Evolutionary conservation across 176 grass and related monocot species (phyloP), one percentile per base, ranked within the genome.

Genomic region (Eremochloa ophiuroides): DNA sequence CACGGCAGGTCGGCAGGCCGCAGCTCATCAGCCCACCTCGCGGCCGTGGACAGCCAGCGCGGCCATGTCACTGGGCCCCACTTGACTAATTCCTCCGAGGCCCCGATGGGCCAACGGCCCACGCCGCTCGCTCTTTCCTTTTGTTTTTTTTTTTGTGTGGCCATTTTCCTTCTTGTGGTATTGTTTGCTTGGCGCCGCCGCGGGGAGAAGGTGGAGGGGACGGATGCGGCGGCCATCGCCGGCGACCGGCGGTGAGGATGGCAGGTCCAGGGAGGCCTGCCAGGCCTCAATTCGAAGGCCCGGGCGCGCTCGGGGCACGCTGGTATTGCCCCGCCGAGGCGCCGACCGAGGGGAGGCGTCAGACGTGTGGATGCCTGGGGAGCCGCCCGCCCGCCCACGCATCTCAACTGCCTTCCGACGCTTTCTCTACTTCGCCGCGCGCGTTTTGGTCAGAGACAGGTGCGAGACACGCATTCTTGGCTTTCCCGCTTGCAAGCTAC

Each of bases 331-430:
- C 9, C 17, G 47, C 29, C 4, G 28, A 6, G 73, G 76, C 63
- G 63, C 44, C 46, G 64, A 69, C 78, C 9, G 14, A 6, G 77
- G 38, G 34, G 65, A 70, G 25, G 40, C 35, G 17, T 44, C 69
- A 67, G 43, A 9, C 42, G 76, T 6, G 76, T 47, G 76, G 64
- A 59, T 59, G 55, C 10, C 16, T 37, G 7, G n/a, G n/a, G n/a
- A n/a, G 61, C 11, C 76, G 33, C 4, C 75, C 60, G 63, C 77
- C 77, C 31, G 31, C 77, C 77, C 44, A 80, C 63, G 77, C 77
- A 30, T 47, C 43, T 18, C 40, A 41, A 25, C 55, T 18, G 80
- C 41, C 67, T 48, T 14, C 20, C 48, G 29, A 26, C 9, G 18
- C 23, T 34, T 22, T 39, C 10, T 67, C 40, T n/a, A n/a, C n/a